These are phyloP conservation scores for Biancaea sappan DNA, from an alignment of 306 rosid species.

Conservation along the genomic window DNA sequence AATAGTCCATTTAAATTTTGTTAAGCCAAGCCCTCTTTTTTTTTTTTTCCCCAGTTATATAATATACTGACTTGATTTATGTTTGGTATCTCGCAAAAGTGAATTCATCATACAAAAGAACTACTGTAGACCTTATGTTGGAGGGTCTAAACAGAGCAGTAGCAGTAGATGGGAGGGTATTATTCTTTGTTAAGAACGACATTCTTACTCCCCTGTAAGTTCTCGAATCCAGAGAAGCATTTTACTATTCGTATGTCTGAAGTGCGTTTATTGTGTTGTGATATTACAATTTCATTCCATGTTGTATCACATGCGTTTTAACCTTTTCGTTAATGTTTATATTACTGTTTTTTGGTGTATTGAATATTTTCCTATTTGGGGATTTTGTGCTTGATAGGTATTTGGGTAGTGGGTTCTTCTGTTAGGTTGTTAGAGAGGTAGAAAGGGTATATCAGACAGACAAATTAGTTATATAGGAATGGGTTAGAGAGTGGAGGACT, in stretches of 20 bases:
- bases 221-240: constrained; percentile 28
- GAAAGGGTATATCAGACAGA: too few relatives aligned
- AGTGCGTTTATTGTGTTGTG: background rate
- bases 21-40: background rate
- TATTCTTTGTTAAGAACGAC: constrained; percentile 76
- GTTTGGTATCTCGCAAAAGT: constrained; percentile 47
- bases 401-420: too few relatives aligned
- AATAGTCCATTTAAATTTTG: constrained; percentile 25
- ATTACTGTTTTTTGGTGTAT: background rate
- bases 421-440: too few relatives aligned
- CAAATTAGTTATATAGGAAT: too few relatives aligned
- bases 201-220: constrained; percentile 81
- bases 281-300: background rate
- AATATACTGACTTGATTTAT: constrained; percentile 37
- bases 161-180: constrained; percentile 76
- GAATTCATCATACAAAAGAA: constrained; percentile 58
- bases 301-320: background rate
- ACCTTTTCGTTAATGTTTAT: background rate
- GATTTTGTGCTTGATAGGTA: background rate
- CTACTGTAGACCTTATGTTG: constrained; percentile 56
- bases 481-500: too few relatives aligned
- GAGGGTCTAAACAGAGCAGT: constrained; percentile 84
- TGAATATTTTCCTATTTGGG: background rate
- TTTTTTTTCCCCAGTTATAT: background rate
- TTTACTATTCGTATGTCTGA: constrained; percentile 19